phyloP scores from a whole-genome alignment of 78 protist species.

The Salpingoeca rosetta region DNA sequence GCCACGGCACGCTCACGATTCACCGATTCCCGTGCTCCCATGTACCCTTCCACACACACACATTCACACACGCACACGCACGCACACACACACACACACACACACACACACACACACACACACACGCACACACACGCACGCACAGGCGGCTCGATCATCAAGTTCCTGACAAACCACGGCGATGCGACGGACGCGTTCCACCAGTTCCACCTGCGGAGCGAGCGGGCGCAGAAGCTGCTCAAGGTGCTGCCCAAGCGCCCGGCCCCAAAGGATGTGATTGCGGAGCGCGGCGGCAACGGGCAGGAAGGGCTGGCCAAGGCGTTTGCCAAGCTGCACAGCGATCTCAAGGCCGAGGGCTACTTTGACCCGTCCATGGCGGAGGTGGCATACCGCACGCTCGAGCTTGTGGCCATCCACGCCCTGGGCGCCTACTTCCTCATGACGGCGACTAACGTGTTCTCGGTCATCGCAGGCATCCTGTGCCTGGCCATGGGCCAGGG shows the following conservation, averaged over 20 bases:
- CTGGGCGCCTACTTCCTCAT: neutral
- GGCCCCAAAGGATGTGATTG: neutral
- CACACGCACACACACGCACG: no score
- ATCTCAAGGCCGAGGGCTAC: constrained; percentile 20
- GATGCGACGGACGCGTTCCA: constrained; percentile 6
- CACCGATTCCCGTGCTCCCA: neutral
- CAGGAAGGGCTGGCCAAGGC: neutral
- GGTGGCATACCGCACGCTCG: neutral
- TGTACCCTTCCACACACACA: neutral
- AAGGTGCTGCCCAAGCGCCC: neutral
- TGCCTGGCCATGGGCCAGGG: neutral
- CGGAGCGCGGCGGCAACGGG: neutral
- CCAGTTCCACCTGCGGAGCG: constrained; percentile 1
- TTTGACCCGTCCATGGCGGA: constrained; percentile 1
- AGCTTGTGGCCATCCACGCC: neutral
- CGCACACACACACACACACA: no score
- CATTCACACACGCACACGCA: no score
- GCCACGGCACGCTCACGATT: neutral
- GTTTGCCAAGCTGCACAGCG: neutral
- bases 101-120: no score
- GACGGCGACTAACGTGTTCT: no score
- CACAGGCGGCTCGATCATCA: constrained; percentile 6
- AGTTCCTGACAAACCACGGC: neutral
- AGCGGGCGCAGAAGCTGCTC: neutral
- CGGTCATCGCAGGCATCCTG: neutral